Base-by-base conservation (phyloP, 495 filamentous ascomycete genomes). In the Neurospora sp. region DNA sequence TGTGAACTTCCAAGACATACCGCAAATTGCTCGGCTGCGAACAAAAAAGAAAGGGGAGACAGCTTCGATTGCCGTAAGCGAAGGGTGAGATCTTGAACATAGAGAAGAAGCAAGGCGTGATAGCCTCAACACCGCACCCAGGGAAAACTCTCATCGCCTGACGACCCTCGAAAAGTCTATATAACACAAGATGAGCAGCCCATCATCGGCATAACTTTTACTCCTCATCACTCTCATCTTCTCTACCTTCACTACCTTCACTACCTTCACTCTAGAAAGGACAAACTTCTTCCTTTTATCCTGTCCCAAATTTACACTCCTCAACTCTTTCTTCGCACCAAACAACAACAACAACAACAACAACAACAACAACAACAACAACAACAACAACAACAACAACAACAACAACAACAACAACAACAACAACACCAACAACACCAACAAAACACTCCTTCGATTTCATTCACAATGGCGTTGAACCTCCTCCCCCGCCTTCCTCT, bases 401-500 rank as follows among this genome's bases (percentile, higher is more conserved):
- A 19, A 37, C 21, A 48, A n/a, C 17, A 40, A n/a, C 62, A 70
- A 62, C 37, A 45, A 69, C 66, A 72, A 34, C 21, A 13, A 39
- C 38, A 4, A 39, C 38, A 5, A 38, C 37, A 37, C 37, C 24
- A 39, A 9, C 19, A 42, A 24, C 66, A 71, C n/a, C 38, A 54
- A 42, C 69, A 73, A 21, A 37, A 17, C 62, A 21, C 39, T 40
- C 31, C 21, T 8, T 36, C 39, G 15, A 54, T 15, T 10, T 38
- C 45, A 39, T 6, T 62, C 19, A 43, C 59, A 36, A 74, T 76
- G 75, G 62, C 73, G 28, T 34, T 66, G 54, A 66, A 66, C 54
- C 43, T 74, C 24, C 36, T 73, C 21, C 71, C 75, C 71, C 40
- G 73, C 34, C 15, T 71, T 28, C 70, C 71, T 76, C 70, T 40